Evolutionary conservation across 768 basidiomycete species (phyloP).

Genomic region (Macrolepiota albuminosa): DNA sequence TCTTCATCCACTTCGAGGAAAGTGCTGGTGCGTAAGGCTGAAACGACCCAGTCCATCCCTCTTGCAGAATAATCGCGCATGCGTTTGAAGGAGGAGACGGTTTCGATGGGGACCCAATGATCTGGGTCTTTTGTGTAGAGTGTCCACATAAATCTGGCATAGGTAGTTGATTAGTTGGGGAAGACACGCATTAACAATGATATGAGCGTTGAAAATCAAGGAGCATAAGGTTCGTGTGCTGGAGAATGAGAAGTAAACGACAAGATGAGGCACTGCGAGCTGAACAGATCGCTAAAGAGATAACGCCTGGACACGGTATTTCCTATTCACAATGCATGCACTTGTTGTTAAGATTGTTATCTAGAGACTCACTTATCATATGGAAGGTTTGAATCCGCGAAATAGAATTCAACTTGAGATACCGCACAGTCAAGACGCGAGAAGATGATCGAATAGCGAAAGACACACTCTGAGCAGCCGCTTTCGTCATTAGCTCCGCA

Average conservation of each 20-base stretch:
- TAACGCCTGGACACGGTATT: not conserved
- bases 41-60: conserved; percentile 66
- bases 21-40: conserved; percentile 50
- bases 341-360: not conserved
- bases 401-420: conserved; percentile 86
- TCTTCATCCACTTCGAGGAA: conserved; percentile 73
- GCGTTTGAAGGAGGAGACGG: conserved; percentile 90
- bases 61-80: conserved; percentile 69
- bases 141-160: conserved; percentile 87
- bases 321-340: too few relatives aligned
- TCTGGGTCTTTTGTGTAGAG: conserved; percentile 74
- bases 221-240: not conserved
- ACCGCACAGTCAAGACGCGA: not conserved
- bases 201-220: not conserved
- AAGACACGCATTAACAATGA: not conserved
- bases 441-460: not conserved
- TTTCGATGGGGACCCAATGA: conserved; percentile 88
- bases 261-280: not conserved
- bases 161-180: not conserved
- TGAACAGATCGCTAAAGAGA: not conserved
- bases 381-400: conserved; percentile 94
- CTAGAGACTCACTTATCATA: conserved; percentile 67
- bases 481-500: conserved; percentile 41
- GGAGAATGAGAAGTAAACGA: not conserved
- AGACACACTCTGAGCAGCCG: conserved; percentile 50